Evolutionary conservation across 169 alveolate species (phyloP).

Genomic region (Haemoproteus tartakovskyi): DNA sequence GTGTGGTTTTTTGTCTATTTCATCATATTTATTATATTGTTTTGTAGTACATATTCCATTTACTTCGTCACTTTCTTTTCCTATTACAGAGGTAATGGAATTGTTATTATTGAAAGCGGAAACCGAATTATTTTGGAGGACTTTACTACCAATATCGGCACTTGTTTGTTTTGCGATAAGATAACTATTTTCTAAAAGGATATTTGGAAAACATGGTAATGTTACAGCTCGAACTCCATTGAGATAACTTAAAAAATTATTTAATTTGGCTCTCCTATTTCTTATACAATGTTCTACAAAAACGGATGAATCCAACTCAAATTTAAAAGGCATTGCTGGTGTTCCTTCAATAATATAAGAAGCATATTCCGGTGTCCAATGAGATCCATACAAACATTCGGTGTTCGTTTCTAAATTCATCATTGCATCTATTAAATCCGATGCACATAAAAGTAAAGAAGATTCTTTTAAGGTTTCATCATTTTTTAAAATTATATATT

Average conservation of each 20-base stretch:
- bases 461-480: constrained; percentile 49
- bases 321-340: constrained; percentile 71
- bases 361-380: constrained; percentile 76
- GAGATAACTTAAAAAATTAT: constrained; percentile 41
- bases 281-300: constrained; percentile 44
- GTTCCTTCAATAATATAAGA: constrained; percentile 76
- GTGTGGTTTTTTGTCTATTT: neutral
- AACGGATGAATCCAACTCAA: constrained; percentile 58
- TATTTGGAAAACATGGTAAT: constrained; percentile 61
- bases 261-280: constrained; percentile 51
- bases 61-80: too few species aligned
- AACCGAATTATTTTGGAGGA: too few species aligned
- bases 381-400: constrained; percentile 46
- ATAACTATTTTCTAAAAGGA: constrained; percentile 50
- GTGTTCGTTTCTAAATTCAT: constrained; percentile 32
- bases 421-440: constrained; percentile 67
- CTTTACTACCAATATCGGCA: constrained; percentile 8
- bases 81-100: too few species aligned
- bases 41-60: too few species aligned
- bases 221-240: constrained; percentile 54
- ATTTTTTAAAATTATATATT: constrained; percentile 59
- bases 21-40: constrained; percentile 14
- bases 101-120: too few species aligned
- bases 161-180: constrained; percentile 37
- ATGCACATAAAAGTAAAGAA: constrained; percentile 67